phyloP scores from a whole-genome alignment of 345 rosid genomes.

The Balakata baccata region DNA sequence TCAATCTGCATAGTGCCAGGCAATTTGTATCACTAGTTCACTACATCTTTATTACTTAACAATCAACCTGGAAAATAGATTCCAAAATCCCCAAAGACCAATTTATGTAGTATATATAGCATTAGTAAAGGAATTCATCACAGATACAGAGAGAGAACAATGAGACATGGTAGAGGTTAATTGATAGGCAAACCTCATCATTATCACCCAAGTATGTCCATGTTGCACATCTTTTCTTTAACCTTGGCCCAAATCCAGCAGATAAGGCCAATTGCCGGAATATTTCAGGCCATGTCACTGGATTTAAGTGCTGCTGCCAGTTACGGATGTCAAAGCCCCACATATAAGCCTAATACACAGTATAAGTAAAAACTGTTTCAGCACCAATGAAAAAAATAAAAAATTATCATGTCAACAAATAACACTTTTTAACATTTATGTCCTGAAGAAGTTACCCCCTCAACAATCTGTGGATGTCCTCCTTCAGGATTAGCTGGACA shows the following conservation, averaged over 20 bases:
- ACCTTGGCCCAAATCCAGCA: constrained; percentile 84
- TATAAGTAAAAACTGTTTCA: constrained; percentile 9
- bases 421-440: constrained; percentile 14
- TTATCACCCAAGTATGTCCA: constrained; percentile 47
- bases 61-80: not conserved
- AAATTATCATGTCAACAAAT: not conserved
- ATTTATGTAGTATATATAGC: not conserved
- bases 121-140: not conserved
- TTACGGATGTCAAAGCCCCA: constrained; percentile 98
- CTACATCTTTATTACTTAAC: not conserved
- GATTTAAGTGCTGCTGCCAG: constrained; percentile 87
- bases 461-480: constrained; percentile 90
- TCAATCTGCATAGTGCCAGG: not conserved
- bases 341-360: constrained; percentile 66
- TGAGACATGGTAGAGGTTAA: not conserved
- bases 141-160: not conserved
- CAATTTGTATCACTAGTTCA: not conserved
- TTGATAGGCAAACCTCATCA: constrained; percentile 54
- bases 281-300: constrained; percentile 95
- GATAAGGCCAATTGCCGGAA: constrained; percentile 85
- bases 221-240: constrained; percentile 54
- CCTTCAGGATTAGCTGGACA: constrained; percentile 89
- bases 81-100: not conserved
- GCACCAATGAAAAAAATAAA: constrained; percentile 19
- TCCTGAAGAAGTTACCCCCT: constrained; percentile 66